phyloP scores from a whole-genome alignment of 176 grass and related monocot species.

The Phoenix roebelenii region DNA sequence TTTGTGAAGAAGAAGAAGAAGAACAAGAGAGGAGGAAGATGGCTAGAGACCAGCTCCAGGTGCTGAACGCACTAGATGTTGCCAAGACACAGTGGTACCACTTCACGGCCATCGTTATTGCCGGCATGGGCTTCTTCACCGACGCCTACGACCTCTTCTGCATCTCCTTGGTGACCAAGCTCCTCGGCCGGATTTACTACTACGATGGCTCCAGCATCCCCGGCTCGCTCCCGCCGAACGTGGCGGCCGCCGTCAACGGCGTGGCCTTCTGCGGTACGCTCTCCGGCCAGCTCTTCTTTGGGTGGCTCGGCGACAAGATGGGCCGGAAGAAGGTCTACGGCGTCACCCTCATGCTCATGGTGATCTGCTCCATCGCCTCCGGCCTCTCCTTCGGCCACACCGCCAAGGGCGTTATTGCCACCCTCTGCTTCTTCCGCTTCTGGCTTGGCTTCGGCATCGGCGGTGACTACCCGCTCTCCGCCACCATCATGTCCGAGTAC shows the following conservation, averaged over 20 bases:
- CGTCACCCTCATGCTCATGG: slow-evolving; percentile 12
- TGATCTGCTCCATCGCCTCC: slow-evolving; percentile 9
- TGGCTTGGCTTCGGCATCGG: slow-evolving; percentile 95
- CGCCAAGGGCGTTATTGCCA: slow-evolving; percentile 36
- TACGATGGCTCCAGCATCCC: neutral
- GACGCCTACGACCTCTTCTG: slow-evolving; percentile 25
- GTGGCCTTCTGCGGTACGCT: slow-evolving; percentile 16
- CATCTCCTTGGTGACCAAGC: slow-evolving; percentile 39
- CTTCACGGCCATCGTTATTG: slow-evolving; percentile 33
- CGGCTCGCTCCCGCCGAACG: slow-evolving; percentile 1
- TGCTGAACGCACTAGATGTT: slow-evolving; percentile 32
- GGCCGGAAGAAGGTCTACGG: slow-evolving; percentile 13
- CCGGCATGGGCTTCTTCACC: slow-evolving; percentile 27
- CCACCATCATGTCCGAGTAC: slow-evolving; percentile 97
- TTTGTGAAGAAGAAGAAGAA: too few relatives aligned
- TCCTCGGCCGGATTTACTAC: slow-evolving; percentile 43
- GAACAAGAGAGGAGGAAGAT: too few relatives aligned
- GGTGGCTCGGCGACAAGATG: slow-evolving; percentile 13
- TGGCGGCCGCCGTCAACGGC: slow-evolving; percentile 2
- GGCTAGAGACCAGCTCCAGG: slow-evolving; percentile 11
- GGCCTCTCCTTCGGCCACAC: slow-evolving; percentile 7
- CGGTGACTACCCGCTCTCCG: slow-evolving; percentile 69
- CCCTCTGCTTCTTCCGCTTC: slow-evolving; percentile 91
- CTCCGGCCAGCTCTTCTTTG: slow-evolving; percentile 8
- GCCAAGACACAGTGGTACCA: slow-evolving; percentile 43